Evolutionary conservation across 768 basidiomycete species (phyloP).

Genomic region (Ramaria sp.): DNA sequence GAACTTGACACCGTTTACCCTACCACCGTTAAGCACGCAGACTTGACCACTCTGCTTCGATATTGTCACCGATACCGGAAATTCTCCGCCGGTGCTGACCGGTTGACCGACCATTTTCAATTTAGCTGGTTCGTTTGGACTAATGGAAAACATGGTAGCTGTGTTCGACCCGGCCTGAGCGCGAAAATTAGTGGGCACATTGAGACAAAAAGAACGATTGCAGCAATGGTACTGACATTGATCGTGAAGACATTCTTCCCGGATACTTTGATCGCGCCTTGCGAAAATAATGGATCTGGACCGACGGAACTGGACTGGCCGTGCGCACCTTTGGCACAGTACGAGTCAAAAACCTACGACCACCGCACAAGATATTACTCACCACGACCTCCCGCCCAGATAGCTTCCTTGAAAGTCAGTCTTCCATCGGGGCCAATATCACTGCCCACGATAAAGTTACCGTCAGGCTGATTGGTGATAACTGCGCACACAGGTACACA

Average conservation of each 20-base stretch:
- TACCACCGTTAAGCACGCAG: constrained; percentile 28
- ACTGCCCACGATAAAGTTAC: constrained; percentile 33
- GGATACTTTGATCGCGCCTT: constrained; percentile 30
- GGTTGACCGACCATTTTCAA: constrained; percentile 33
- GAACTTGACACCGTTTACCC: constrained; percentile 25
- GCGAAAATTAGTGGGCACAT: not conserved
- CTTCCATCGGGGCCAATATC: constrained; percentile 31
- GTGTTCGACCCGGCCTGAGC: constrained; percentile 38
- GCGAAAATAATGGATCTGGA: constrained; percentile 31
- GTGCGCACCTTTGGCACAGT: constrained; percentile 21
- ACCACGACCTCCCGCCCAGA: constrained; percentile 7
- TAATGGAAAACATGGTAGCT: constrained; percentile 27
- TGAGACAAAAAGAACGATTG: not conserved
- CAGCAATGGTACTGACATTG: constrained; percentile 20
- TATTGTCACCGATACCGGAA: constrained; percentile 34
- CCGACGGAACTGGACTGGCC: constrained; percentile 21
- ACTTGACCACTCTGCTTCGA: constrained; percentile 21
- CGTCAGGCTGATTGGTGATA: constrained; percentile 36
- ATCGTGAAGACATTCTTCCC: constrained; percentile 27
- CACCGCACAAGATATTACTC: constrained; percentile 12
- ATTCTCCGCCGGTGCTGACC: constrained; percentile 34
- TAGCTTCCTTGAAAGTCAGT: constrained; percentile 5
- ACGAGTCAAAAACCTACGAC: constrained; percentile 23
- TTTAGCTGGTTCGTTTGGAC: constrained; percentile 30
- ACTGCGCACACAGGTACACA: constrained; percentile 23